Evolutionary conservation across 768 basidiomycete genomes (phyloP).

Genomic region (Suillus spraguei): DNA sequence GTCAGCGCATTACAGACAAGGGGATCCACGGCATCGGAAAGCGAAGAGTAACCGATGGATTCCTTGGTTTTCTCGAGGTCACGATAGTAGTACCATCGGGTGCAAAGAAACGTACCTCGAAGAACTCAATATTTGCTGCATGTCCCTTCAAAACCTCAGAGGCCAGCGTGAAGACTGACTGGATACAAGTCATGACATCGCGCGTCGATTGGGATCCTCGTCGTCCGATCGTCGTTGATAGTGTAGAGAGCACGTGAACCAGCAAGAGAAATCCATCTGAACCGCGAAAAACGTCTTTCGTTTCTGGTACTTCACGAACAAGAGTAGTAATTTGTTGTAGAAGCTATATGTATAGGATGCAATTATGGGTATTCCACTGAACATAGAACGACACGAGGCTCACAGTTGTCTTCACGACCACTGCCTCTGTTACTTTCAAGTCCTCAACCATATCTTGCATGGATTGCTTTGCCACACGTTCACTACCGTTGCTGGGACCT

Average conservation of each 20-base stretch:
- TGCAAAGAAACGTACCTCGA: constrained; percentile 52
- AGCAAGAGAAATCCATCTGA: constrained; percentile 80
- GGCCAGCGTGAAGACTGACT: constrained; percentile 63
- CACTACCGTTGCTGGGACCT: background rate
- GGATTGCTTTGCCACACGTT: constrained; percentile 34
- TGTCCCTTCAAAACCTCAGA: constrained; percentile 66
- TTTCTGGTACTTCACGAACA: constrained; percentile 62
- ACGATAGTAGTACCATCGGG: constrained; percentile 37
- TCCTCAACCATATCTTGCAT: constrained; percentile 73
- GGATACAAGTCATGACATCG: constrained; percentile 53
- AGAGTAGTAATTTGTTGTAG: constrained; percentile 68
- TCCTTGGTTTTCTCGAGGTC: constrained; percentile 18
- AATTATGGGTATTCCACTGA: background rate
- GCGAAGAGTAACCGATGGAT: constrained; percentile 63
- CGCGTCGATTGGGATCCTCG: constrained; percentile 37
- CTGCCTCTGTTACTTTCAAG: constrained; percentile 58
- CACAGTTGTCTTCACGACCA: constrained; percentile 56
- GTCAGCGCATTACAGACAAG: constrained; percentile 51
- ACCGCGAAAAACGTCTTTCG: constrained; percentile 79
- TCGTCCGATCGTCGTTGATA: constrained; percentile 38
- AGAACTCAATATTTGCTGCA: constrained; percentile 59
- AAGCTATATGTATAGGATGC: constrained; percentile 41
- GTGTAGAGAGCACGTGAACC: constrained; percentile 69
- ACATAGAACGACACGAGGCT: constrained; percentile 16
- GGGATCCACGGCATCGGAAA: constrained; percentile 58